These are phyloP conservation scores for Mycena chlorophos DNA, from an alignment of 768 basidiomycete species.

Conservation along the genomic window DNA sequence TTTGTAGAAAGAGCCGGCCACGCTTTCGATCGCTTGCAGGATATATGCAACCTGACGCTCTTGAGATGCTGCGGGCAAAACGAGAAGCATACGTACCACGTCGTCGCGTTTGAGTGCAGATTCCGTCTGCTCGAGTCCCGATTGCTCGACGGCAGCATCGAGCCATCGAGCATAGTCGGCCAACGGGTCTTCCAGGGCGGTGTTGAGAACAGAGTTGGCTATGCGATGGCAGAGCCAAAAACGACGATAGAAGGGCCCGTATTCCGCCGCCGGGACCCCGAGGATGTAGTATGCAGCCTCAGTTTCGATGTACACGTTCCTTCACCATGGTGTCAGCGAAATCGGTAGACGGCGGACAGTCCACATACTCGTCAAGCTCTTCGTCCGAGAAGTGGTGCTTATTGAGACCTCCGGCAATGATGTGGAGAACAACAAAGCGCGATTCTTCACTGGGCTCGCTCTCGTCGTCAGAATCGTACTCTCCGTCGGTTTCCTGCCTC, in stretches of 20 bases:
- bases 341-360: background rate
- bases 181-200: constrained; percentile 35
- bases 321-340: constrained; percentile 29
- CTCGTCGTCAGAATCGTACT: constrained; percentile 32
- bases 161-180: constrained; percentile 39
- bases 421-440: background rate
- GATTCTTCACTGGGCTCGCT: constrained; percentile 13
- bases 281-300: constrained; percentile 71
- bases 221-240: constrained; percentile 55
- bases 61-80: too few species aligned
- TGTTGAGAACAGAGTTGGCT: constrained; percentile 47
- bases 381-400: background rate
- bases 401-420: background rate
- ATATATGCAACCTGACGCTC: too few species aligned
- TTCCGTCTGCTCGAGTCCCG: constrained; percentile 34
- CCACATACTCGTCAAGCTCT: background rate
- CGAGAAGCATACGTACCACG: too few species aligned
- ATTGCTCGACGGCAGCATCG: constrained; percentile 27
- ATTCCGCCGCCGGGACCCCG: constrained; percentile 45
- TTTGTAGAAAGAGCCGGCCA: too few species aligned
- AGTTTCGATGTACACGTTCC: constrained; percentile 67
- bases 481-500: constrained; percentile 29
- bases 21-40: too few species aligned
- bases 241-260: constrained; percentile 43
- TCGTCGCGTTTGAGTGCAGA: too few species aligned